Evolutionary conservation across 208 protist genomes (phyloP).

Genomic region (Crithidia sp.): DNA sequence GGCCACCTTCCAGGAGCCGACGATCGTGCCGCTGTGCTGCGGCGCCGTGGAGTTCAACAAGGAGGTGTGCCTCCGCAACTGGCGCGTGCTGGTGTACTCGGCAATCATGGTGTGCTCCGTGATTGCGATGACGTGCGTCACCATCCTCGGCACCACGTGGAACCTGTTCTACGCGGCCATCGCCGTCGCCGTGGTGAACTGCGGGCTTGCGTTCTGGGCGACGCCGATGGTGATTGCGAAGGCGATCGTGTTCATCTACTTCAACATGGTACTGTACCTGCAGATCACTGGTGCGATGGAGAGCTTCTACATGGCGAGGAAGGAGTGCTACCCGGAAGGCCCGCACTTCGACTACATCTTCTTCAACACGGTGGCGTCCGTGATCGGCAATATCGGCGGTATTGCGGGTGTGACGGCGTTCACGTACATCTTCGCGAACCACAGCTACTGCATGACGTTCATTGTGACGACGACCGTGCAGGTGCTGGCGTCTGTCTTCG

Average conservation of each 20-base stretch:
- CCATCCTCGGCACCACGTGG: slow-evolving; percentile 19
- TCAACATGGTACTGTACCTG: slow-evolving; percentile 49
- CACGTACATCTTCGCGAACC: slow-evolving; percentile 57
- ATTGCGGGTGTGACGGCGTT: slow-evolving; percentile 50
- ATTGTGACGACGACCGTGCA: slow-evolving; percentile 34
- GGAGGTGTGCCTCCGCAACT: slow-evolving; percentile 18
- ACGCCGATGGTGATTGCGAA: slow-evolving; percentile 48
- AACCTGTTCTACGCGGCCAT: slow-evolving; percentile 23
- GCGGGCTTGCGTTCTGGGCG: slow-evolving; percentile 25
- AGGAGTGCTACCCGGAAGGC: slow-evolving; percentile 32
- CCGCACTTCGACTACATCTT: slow-evolving; percentile 51
- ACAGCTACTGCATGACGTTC: slow-evolving; percentile 52
- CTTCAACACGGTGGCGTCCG: slow-evolving; percentile 39
- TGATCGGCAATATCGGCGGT: slow-evolving; percentile 49
- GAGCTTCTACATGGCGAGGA: slow-evolving; percentile 41
- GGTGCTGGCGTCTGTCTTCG: slow-evolving; percentile 53
- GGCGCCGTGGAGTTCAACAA: slow-evolving; percentile 29
- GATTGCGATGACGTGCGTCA: slow-evolving; percentile 27
- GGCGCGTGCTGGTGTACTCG: slow-evolving; percentile 28
- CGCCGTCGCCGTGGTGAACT: slow-evolving; percentile 8
- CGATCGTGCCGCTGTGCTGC: slow-evolving; percentile 18
- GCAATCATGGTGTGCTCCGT: slow-evolving; percentile 30
- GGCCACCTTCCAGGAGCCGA: slow-evolving; percentile 3
- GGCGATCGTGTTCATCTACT: slow-evolving; percentile 50
- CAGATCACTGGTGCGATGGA: slow-evolving; percentile 48